Conservation (phyloP, 768 basidiomycete genomes). For the Leccinum uliginosum region DNA sequence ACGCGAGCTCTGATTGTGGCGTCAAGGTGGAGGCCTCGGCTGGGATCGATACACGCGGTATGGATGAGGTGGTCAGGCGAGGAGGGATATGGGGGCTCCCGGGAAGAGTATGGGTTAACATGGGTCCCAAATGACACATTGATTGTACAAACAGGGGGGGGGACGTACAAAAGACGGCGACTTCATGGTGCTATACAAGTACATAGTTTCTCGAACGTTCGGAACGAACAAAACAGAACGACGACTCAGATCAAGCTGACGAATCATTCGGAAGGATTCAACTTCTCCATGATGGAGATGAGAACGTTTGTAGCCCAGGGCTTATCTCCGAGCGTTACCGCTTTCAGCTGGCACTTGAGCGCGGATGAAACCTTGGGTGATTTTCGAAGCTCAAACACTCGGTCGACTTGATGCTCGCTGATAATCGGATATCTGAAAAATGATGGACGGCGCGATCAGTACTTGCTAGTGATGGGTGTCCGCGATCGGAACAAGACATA, state of each 20-base stretch:
- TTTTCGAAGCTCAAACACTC: conserved; percentile 18
- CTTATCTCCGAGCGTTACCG: conserved; percentile 22
- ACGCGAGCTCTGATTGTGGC: conserved; percentile 17
- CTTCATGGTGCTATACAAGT: neutral
- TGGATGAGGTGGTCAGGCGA: conserved; percentile 70
- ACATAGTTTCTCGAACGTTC: neutral
- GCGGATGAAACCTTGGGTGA: conserved; percentile 18
- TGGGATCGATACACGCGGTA: conserved; percentile 46
- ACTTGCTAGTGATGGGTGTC: neutral
- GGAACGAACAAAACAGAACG: neutral
- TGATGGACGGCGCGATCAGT: neutral
- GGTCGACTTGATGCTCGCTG: conserved; percentile 15
- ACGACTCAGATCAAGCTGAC: conserved; percentile 2
- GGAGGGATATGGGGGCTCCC: conserved; percentile 68
- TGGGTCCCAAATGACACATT: conserved; percentile 12
- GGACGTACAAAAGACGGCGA: neutral
- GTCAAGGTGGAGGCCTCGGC: conserved; percentile 25
- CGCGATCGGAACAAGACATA: conserved; percentile 11
- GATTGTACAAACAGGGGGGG: neutral
- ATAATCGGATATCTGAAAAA: conserved; percentile 14
- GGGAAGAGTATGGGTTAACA: conserved; percentile 53
- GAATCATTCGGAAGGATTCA: conserved; percentile 9
- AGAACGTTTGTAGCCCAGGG: conserved; percentile 24
- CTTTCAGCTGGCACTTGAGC: conserved; percentile 22
- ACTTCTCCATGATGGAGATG: conserved; percentile 22